Evolutionary conservation across 1,284 basidiomycete species (phyloP).

Genomic region (Apiotrichum siamense): DNA sequence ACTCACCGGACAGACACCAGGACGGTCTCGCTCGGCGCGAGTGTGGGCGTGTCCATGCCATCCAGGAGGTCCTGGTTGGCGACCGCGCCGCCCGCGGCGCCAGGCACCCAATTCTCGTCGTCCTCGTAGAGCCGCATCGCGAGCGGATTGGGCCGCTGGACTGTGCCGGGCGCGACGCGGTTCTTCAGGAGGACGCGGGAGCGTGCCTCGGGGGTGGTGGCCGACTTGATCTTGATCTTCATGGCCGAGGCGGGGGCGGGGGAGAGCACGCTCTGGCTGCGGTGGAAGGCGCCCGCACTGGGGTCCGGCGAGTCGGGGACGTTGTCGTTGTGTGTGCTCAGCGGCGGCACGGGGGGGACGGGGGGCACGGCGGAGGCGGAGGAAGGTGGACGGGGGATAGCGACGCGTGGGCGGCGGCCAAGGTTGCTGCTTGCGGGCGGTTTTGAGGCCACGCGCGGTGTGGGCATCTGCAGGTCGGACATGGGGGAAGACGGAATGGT

Average conservation of each 20-base stretch:
- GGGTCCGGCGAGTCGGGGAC: slow-evolving; percentile 12
- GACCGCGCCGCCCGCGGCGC: background rate
- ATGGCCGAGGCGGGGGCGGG: background rate
- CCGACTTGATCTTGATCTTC: slow-evolving; percentile 38
- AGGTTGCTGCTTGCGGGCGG: no score
- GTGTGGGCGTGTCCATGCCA: slow-evolving; percentile 7
- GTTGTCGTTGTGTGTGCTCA: slow-evolving; percentile 11
- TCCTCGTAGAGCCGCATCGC: background rate
- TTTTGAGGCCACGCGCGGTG: background rate
- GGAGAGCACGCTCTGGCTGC: slow-evolving; percentile 2
- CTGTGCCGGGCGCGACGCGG: slow-evolving; percentile 3
- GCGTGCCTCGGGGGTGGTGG: slow-evolving; percentile 42
- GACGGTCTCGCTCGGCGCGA: slow-evolving; percentile 60
- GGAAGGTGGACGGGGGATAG: no score
- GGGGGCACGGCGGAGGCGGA: background rate
- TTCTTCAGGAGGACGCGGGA: slow-evolving; percentile 28
- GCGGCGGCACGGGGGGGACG: background rate
- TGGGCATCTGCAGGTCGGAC: background rate
- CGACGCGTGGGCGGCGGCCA: no score
- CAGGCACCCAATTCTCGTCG: slow-evolving; percentile 5
- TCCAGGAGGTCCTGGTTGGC: slow-evolving; percentile 16
- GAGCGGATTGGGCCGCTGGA: slow-evolving; percentile 1
- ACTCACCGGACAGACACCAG: slow-evolving; percentile 75
- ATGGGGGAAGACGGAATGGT: no score
- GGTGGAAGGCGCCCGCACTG: no score